Percentiles rank a stretch among this genome's conserved stretches.
These are phyloP conservation scores for Gloeophyllum trabeum DNA, from an alignment of 768 basidiomycete species.

Conservation along the genomic window DNA sequence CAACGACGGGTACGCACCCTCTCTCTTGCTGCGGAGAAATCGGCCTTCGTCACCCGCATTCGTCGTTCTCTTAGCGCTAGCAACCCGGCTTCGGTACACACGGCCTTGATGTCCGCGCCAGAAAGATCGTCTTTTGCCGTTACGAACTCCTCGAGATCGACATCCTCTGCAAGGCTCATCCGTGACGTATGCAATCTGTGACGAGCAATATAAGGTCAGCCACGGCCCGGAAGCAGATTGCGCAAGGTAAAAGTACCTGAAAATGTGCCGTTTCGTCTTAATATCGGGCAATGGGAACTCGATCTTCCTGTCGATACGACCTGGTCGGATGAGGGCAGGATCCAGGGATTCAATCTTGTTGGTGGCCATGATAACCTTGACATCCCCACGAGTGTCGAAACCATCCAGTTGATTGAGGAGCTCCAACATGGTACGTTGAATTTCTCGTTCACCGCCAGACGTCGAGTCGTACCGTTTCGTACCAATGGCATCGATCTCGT, in stretches of 20 bases:
- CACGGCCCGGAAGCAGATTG: not conserved
- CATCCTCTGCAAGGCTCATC: slow-evolving; percentile 83
- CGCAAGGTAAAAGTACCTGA: slow-evolving; percentile 43
- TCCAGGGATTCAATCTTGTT: slow-evolving; percentile 96
- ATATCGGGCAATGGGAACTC: slow-evolving; percentile 96
- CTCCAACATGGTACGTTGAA: slow-evolving; percentile 98
- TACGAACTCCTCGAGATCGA: slow-evolving; percentile 92
- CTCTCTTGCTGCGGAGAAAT: slow-evolving; percentile 86
- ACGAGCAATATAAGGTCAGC: slow-evolving; percentile 5
- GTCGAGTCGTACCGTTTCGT: slow-evolving; percentile 99
- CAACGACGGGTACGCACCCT: slow-evolving; percentile 42
- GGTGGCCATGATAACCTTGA: slow-evolving; percentile 99
- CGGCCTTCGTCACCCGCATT: slow-evolving; percentile 88
- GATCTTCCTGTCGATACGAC: slow-evolving; percentile 97
- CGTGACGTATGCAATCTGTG: slow-evolving; percentile 81
- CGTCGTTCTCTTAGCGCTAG: slow-evolving; percentile 89
- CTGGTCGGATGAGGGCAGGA: slow-evolving; percentile 95
- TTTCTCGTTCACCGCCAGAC: slow-evolving; percentile 97
- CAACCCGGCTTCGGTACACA: slow-evolving; percentile 97
- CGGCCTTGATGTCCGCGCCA: slow-evolving; percentile 98
- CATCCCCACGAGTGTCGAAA: slow-evolving; percentile 99
- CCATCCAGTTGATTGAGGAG: slow-evolving; percentile 97
- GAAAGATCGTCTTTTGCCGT: slow-evolving; percentile 93
- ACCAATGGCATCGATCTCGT: slow-evolving; percentile 97
- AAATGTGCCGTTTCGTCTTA: slow-evolving; percentile 98